Evolutionary conservation across 225 moss, liverwort and hornwort species (phyloP).

Genomic region (Anthoceros angustus): DNA sequence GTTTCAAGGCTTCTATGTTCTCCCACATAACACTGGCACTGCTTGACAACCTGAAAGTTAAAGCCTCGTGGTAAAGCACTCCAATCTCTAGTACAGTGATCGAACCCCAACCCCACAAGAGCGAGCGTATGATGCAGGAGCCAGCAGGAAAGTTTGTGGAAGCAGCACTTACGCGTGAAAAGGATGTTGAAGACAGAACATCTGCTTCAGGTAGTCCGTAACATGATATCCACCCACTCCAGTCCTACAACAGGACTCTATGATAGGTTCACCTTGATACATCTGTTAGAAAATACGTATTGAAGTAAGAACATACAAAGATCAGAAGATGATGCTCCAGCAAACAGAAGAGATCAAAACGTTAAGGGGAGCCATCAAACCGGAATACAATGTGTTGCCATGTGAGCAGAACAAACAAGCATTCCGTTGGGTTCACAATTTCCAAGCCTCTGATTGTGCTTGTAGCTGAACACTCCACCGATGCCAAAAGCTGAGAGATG

Average conservation of each 20-base stretch:
- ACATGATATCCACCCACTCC: constrained; percentile 82
- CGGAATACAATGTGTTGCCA: constrained; percentile 91
- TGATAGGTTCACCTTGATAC: constrained; percentile 61
- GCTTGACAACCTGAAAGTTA: constrained; percentile 6
- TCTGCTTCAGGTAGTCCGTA: constrained; percentile 70
- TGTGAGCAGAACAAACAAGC: constrained; percentile 76
- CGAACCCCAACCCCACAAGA: background rate
- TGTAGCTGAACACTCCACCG: constrained; percentile 79
- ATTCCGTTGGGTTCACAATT: constrained; percentile 62
- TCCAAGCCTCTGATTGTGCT: constrained; percentile 61
- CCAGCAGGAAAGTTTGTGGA: background rate
- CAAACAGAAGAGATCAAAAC: background rate
- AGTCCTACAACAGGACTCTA: constrained; percentile 82
- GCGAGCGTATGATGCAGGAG: background rate
- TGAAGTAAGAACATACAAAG: background rate
- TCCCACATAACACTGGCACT: constrained; percentile 76
- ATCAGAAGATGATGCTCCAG: background rate
- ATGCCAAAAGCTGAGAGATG: constrained; percentile 61
- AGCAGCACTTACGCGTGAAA: constrained; percentile 62
- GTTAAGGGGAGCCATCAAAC: constrained; percentile 15
- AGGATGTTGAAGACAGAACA: constrained; percentile 77
- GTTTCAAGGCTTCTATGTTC: constrained; percentile 34
- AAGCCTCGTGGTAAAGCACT: background rate
- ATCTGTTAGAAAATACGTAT: constrained; percentile 33
- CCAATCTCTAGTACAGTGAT: background rate